Base-by-base conservation (phyloP, 2,329 filamentous ascomycete species). In the Sclerotinia spermophila region DNA sequence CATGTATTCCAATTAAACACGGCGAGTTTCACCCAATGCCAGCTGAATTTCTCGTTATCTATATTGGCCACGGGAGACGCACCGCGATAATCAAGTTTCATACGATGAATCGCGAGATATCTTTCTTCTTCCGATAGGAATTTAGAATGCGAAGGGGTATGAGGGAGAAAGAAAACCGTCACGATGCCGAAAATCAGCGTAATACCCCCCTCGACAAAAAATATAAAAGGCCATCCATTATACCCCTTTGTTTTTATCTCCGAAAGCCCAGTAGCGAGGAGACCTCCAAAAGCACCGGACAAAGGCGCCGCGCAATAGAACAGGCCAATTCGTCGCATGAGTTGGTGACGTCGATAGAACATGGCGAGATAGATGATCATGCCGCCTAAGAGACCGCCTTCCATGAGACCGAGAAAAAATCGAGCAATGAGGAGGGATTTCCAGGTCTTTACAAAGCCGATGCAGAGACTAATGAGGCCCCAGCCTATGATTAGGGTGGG, bases 241-340 rank as follows among this genome's bases (percentile, higher is more conserved):
- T 64, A 69, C 10, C 58, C 13, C 24, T 13, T 45, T 11, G 67
- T 44, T 64, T 55, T 64, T 4, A 71, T 71, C 8, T 71, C 38
- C 3, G 65, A 68, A 4, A 83, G 74, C 3, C 82, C 85, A 61
- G 85, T 88, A 0, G 78, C 68, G 86, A 82, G 72, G 87, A 92
- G 38, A 92, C 92, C 92, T 0, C 92, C 92, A 77, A 96, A 94
- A 1, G 89, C 90, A 58, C 92, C 94, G 1, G 93, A 92, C 10
- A 96, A 84, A 4, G 87, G 86, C 0, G 94, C 93, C 74, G 95
- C 94, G 76, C 92, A 93, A 71, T 97, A 90, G 80, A 97, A 96
- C 1, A 97, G 84, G 30, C 93, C 94, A 0, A 92, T 94, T 53
- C 94, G 85, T 73, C 95, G 91, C 1, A 94, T 94, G 45, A 97